Evolutionary conservation across 495 filamentous ascomycete species (phyloP).

Genomic region (Cairneyella variabilis): DNA sequence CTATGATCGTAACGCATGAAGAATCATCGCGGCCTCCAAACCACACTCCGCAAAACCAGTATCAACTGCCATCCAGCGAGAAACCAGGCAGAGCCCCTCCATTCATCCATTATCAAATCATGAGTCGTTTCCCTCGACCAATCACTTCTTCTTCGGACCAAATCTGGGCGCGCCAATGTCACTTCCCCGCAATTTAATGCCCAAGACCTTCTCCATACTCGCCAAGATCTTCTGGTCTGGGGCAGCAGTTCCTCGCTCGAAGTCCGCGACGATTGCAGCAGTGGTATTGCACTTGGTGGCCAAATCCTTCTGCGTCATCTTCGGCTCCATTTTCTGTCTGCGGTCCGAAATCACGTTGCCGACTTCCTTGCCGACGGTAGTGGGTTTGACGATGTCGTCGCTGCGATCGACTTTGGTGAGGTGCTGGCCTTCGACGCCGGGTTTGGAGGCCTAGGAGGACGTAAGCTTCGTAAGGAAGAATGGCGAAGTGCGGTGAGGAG

Average conservation of each 20-base stretch:
- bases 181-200: slow-evolving; percentile 75
- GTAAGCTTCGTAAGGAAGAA: background rate
- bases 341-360: slow-evolving; percentile 76
- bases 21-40: background rate
- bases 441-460: slow-evolving; percentile 48
- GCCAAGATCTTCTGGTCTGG: slow-evolving; percentile 82
- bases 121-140: background rate
- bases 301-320: slow-evolving; percentile 96
- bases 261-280: slow-evolving; percentile 71
- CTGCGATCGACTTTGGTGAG: slow-evolving; percentile 97
- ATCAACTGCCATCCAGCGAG: background rate
- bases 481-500: background rate
- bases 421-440: slow-evolving; percentile 80
- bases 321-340: slow-evolving; percentile 66
- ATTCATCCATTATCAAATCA: background rate
- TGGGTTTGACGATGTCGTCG: slow-evolving; percentile 96
- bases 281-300: slow-evolving; percentile 93
- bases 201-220: slow-evolving; percentile 78
- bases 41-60: background rate
- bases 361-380: slow-evolving; percentile 77
- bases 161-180: slow-evolving; percentile 77
- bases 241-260: slow-evolving; percentile 75
- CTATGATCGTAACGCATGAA: slow-evolving; percentile 13
- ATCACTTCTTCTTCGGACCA: slow-evolving; percentile 43
- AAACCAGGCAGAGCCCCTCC: background rate